phyloP scores from a whole-genome alignment of 2,329 filamentous ascomycete species.

The Cladosporium sp. region DNA sequence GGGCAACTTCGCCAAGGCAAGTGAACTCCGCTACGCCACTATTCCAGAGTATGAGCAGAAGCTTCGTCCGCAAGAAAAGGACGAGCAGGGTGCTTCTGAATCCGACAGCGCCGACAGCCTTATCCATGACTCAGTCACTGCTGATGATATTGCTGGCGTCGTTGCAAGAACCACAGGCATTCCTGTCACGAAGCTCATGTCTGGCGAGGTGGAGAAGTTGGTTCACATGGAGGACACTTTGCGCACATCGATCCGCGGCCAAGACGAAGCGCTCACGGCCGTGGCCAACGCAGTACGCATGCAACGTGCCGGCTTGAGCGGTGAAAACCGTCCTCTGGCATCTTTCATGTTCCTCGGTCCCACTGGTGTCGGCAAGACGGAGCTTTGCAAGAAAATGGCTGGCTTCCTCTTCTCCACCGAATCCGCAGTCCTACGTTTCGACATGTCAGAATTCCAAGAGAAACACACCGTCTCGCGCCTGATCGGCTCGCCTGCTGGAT shows the following conservation, averaged over 20 bases:
- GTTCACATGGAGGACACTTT: constrained; percentile 93
- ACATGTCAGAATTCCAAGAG: constrained; percentile 97
- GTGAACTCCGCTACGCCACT: constrained; percentile 79
- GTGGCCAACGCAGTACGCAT: constrained; percentile 91
- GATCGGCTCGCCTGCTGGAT: constrained; percentile 89
- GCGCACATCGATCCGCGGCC: constrained; percentile 76
- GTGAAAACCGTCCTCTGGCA: constrained; percentile 84
- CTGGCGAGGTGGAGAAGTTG: constrained; percentile 89
- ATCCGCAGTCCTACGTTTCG: constrained; percentile 84
- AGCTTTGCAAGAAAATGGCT: constrained; percentile 94
- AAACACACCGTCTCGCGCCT: constrained; percentile 92
- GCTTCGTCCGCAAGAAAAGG: constrained; percentile 67
- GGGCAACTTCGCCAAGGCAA: constrained; percentile 85
- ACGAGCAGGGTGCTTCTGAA: constrained; percentile 35
- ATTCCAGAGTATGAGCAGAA: constrained; percentile 78
- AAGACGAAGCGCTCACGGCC: constrained; percentile 87
- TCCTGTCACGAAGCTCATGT: constrained; percentile 84
- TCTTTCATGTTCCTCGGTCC: constrained; percentile 98
- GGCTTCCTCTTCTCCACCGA: constrained; percentile 90
- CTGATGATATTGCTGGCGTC: constrained; percentile 89
- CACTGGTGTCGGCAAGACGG: constrained; percentile 94
- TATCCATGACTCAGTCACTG: constrained; percentile 89
- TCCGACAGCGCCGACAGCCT: constrained; percentile 56
- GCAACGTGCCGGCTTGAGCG: constrained; percentile 85
- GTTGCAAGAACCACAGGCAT: constrained; percentile 91